These are phyloP conservation scores for Actinomortierella ambigua DNA, from an alignment of 371 early-diverging fungal genomes.

Conservation along the genomic window DNA sequence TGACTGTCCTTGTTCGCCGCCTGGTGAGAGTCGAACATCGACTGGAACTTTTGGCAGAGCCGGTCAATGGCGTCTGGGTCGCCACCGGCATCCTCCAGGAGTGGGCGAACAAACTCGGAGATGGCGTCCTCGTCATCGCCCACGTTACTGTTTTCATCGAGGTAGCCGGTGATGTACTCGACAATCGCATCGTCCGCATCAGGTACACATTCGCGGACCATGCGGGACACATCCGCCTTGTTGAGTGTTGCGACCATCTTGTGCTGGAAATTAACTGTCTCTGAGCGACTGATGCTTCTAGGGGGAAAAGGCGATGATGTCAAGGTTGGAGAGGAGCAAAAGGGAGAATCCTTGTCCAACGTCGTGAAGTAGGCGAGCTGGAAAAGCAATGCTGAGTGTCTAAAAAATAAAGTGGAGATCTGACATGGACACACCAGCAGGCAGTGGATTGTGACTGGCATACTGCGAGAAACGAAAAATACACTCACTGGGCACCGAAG, in stretches of 20 bases:
- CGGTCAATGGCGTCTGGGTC: slow-evolving; percentile 62
- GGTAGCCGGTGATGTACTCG: slow-evolving; percentile 84
- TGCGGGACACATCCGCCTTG: slow-evolving; percentile 47
- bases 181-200: slow-evolving; percentile 78
- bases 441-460: too few relatives aligned
- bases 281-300: too few relatives aligned
- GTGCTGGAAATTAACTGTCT: slow-evolving; percentile 3
- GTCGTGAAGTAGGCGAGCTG: too few relatives aligned
- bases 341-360: too few relatives aligned
- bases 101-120: slow-evolving; percentile 83
- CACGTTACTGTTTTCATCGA: slow-evolving; percentile 71
- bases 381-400: too few relatives aligned
- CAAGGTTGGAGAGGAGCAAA: too few relatives aligned
- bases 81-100: slow-evolving; percentile 81
- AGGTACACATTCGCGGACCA: slow-evolving; percentile 70
- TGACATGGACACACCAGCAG: too few relatives aligned
- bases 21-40: slow-evolving; percentile 52
- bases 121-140: slow-evolving; percentile 74
- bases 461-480: too few relatives aligned
- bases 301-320: too few relatives aligned
- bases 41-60: slow-evolving; percentile 66
- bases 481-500: too few relatives aligned
- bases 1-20: slow-evolving; percentile 21
- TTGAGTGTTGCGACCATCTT: slow-evolving; percentile 45
- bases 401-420: too few relatives aligned